phyloP scores from a whole-genome alignment of 768 basidiomycete species.

The Mycena alexandri region DNA sequence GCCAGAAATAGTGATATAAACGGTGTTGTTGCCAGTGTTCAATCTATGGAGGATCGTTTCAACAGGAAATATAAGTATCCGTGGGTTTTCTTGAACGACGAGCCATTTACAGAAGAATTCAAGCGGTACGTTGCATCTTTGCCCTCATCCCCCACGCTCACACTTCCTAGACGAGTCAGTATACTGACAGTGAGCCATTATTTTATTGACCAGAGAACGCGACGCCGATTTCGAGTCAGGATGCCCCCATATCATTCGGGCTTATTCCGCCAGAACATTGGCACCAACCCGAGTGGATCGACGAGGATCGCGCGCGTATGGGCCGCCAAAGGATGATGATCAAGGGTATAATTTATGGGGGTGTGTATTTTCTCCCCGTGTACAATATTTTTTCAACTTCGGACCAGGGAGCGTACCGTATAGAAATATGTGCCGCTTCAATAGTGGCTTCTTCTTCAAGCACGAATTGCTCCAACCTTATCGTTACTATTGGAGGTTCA shows the following conservation, averaged over 20 bases:
- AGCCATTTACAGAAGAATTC: slow-evolving; percentile 80
- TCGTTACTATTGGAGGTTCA: slow-evolving; percentile 85
- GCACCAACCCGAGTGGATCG: slow-evolving; percentile 80
- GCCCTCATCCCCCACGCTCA: slow-evolving; percentile 5
- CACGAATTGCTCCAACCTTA: slow-evolving; percentile 77
- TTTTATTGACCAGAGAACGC: too few relatives aligned
- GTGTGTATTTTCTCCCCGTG: too few relatives aligned
- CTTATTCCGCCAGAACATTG: slow-evolving; percentile 70
- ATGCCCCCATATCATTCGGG: slow-evolving; percentile 58
- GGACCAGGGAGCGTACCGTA: slow-evolving; percentile 59
- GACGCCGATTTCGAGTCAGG: too few relatives aligned
- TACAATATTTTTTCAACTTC: too few relatives aligned
- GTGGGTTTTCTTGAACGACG: slow-evolving; percentile 89
- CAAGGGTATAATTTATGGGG: slow-evolving; percentile 58
- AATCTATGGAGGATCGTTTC: slow-evolving; percentile 85
- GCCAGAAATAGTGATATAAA: slow-evolving; percentile 67
- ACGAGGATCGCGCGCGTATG: slow-evolving; percentile 71
- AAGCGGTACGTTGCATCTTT: slow-evolving; percentile 59
- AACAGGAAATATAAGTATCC: slow-evolving; percentile 83
- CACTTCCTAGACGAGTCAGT: slow-evolving; percentile 57
- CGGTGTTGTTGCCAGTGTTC: slow-evolving; percentile 68
- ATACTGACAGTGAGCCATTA: slow-evolving; percentile 56
- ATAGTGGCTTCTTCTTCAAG: slow-evolving; percentile 82
- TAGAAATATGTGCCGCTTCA: slow-evolving; percentile 80
- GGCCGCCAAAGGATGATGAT: slow-evolving; percentile 73